Conservation (phyloP, 768 basidiomycete species). For the Chiua virens region DNA sequence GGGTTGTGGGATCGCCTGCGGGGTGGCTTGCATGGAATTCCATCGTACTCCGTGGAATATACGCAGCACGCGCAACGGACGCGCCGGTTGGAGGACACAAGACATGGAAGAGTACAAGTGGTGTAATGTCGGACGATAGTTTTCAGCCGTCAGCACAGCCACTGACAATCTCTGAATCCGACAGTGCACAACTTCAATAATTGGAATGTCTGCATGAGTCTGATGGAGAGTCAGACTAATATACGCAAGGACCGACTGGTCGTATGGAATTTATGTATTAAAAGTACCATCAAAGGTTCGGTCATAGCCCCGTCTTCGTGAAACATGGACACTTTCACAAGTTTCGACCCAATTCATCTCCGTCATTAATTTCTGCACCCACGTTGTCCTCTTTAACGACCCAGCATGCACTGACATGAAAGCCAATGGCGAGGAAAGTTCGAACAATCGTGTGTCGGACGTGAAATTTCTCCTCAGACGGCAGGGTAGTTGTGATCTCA, state of each 20-base stretch:
- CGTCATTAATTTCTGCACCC: background rate
- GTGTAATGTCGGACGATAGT: too few species aligned
- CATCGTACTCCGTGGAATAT: conserved; percentile 16
- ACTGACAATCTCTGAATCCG: background rate
- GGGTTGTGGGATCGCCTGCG: background rate
- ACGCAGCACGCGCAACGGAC: conserved; percentile 17
- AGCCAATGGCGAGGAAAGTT: conserved; percentile 2
- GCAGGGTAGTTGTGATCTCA: background rate
- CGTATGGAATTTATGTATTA: too few species aligned
- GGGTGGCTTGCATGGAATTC: conserved; percentile 17
- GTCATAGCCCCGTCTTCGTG: background rate
- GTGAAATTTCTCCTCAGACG: conserved; percentile 1
- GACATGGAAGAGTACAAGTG: conserved; percentile 23
- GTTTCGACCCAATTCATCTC: too few species aligned
- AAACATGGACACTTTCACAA: background rate
- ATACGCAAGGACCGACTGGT: background rate
- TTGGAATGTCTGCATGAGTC: too few species aligned
- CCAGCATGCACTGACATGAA: conserved; percentile 6
- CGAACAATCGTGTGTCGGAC: conserved; percentile 7
- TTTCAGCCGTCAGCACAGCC: conserved; percentile 17
- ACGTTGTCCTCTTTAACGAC: background rate
- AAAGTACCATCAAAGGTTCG: background rate
- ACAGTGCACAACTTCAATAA: too few species aligned
- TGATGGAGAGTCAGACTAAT: too few species aligned
- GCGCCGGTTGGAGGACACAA: conserved; percentile 19